Conservation (phyloP, 192 early-diverging fungal genomes). For the Backusella macrospora region DNA sequence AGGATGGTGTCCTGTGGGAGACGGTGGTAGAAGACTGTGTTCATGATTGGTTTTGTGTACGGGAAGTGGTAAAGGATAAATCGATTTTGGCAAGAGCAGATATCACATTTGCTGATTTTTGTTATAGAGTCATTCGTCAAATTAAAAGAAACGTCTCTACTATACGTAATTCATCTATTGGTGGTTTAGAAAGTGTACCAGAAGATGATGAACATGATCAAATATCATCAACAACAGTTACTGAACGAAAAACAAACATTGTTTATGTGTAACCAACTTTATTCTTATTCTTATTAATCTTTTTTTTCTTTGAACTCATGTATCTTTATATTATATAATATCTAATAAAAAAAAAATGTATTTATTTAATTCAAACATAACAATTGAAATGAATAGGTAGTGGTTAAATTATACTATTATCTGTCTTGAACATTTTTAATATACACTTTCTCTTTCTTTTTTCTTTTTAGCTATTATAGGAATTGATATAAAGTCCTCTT, state of each 20-base stretch:
- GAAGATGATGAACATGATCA: neutral
- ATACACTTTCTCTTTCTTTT: neutral
- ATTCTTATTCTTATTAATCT: neutral
- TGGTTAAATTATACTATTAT: neutral
- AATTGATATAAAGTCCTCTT: too few species aligned
- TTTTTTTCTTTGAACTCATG: neutral
- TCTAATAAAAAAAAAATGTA: neutral
- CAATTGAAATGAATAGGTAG: neutral
- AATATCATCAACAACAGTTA: neutral
- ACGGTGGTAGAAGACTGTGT: conserved; percentile 37
- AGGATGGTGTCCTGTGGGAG: conserved; percentile 34
- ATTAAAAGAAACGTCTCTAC: neutral
- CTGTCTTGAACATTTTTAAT: too few species aligned
- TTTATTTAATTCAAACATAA: neutral
- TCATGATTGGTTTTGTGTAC: conserved; percentile 44
- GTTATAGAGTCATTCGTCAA: conserved; percentile 22
- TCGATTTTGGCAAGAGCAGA: conserved; percentile 26
- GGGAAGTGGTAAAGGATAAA: conserved; percentile 41
- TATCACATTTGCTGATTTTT: conserved; percentile 26
- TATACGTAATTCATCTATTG: neutral
- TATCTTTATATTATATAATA: neutral
- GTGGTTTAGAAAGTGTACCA: neutral
- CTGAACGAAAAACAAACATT: neutral
- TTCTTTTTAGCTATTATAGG: neutral
- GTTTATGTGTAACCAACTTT: neutral